Conservation (phyloP, 2,329 filamentous ascomycete species). For the Penicillium olsonii region DNA sequence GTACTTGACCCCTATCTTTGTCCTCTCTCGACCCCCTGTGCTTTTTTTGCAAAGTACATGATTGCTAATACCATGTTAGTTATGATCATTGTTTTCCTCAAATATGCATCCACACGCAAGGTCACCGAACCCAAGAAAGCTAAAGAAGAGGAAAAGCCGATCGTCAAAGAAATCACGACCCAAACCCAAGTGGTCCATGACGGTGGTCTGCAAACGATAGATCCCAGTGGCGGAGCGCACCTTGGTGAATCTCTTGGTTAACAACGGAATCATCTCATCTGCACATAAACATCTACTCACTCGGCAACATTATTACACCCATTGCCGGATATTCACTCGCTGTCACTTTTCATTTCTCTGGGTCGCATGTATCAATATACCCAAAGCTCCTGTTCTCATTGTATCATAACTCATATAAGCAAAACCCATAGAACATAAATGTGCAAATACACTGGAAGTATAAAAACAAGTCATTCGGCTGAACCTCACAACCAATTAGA, state of each 20-base stretch:
- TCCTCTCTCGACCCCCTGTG: neutral
- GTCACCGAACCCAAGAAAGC: slow-evolving; percentile 36
- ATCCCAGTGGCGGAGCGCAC: slow-evolving; percentile 20
- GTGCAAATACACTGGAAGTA: neutral
- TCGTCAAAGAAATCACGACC: slow-evolving; percentile 30
- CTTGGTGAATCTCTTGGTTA: slow-evolving; percentile 35
- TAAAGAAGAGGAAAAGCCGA: slow-evolving; percentile 33
- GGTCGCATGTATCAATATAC: neutral
- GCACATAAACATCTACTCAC: neutral
- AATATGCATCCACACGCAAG: slow-evolving; percentile 45
- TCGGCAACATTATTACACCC: neutral
- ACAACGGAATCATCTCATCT: slow-evolving; percentile 1
- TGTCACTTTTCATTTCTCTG: slow-evolving; percentile 8
- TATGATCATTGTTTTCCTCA: slow-evolving; percentile 51
- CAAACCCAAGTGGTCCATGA: slow-evolving; percentile 27
- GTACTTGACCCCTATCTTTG: slow-evolving; percentile 18
- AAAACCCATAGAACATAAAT: neutral
- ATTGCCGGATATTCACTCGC: neutral
- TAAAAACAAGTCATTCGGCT: neutral
- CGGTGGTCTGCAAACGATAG: slow-evolving; percentile 12
- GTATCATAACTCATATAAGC: slow-evolving; percentile 21
- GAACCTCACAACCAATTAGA: neutral
- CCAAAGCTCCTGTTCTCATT: neutral
- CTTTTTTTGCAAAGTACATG: neutral
- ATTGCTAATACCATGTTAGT: slow-evolving; percentile 32